A percentile compares a stretch with the other conserved stretches of the same genome.
These are phyloP conservation scores for Russula foetens DNA, from an alignment of 768 basidiomycete species.

Conservation along the genomic window DNA sequence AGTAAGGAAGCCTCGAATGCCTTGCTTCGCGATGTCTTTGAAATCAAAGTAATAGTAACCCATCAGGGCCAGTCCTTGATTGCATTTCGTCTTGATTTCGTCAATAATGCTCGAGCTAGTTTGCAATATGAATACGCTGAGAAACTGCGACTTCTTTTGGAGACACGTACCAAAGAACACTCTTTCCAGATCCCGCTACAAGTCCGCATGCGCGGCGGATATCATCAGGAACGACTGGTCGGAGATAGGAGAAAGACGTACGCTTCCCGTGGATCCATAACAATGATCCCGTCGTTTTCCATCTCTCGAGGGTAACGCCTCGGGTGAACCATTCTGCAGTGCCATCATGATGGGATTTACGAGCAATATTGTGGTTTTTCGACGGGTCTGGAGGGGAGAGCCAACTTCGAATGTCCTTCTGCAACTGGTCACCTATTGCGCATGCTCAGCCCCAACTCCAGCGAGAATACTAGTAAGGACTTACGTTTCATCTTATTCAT, in stretches of 20 bases:
- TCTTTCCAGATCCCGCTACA: slow-evolving; percentile 6
- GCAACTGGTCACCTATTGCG: background rate
- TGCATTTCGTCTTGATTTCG: background rate
- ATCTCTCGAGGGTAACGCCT: background rate
- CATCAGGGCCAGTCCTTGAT: background rate
- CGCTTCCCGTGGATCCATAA: background rate
- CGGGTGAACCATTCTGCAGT: background rate
- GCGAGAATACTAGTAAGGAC: background rate
- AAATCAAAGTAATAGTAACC: slow-evolving; percentile 3
- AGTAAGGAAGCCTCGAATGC: background rate
- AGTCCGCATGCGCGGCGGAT: background rate
- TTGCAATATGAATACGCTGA: background rate
- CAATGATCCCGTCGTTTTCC: background rate
- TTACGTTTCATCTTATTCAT: background rate
- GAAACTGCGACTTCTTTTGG: background rate
- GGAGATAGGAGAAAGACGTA: background rate
- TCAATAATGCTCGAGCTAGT: background rate
- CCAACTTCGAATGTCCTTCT: background rate
- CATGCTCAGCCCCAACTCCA: background rate
- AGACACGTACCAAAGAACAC: background rate
- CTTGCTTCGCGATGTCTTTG: background rate
- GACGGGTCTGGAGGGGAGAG: background rate
- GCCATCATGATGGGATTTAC: background rate
- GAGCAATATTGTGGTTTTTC: background rate
- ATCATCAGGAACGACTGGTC: background rate